Evolutionary conservation across 305 asterid genomes (phyloP).

Genomic region (Coffea humblotiana): DNA sequence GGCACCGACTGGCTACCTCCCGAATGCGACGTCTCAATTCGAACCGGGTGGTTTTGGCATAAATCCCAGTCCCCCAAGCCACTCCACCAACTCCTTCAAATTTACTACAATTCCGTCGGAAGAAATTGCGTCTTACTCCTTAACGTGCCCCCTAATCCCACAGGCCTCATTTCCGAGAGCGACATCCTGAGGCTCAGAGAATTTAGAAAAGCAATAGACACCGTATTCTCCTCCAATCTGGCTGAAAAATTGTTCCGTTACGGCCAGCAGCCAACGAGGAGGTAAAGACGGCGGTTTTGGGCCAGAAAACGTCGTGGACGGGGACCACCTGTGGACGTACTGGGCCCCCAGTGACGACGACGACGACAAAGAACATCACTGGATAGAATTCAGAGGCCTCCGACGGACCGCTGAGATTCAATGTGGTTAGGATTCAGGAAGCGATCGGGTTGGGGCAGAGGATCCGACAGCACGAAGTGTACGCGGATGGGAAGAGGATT

Average conservation of each 20-base stretch:
- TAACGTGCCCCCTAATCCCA: slow-evolving; percentile 82
- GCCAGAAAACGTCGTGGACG: slow-evolving; percentile 57
- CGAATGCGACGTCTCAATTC: slow-evolving; percentile 86
- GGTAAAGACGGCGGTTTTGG: slow-evolving; percentile 50
- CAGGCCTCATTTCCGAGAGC: slow-evolving; percentile 64
- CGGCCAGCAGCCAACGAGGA: slow-evolving; percentile 73
- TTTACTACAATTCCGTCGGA: slow-evolving; percentile 90
- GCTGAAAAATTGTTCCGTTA: slow-evolving; percentile 44
- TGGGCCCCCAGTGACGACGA: slow-evolving; percentile 79
- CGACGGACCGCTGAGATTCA: slow-evolving; percentile 44
- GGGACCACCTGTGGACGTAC: slow-evolving; percentile 79
- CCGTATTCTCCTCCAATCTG: slow-evolving; percentile 53
- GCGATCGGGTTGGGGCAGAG: slow-evolving; percentile 90
- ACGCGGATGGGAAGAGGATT: slow-evolving; percentile 49
- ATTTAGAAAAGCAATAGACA: slow-evolving; percentile 57
- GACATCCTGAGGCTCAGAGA: slow-evolving; percentile 62
- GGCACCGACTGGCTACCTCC: slow-evolving; percentile 89
- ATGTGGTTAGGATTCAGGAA: slow-evolving; percentile 83
- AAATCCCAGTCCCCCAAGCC: slow-evolving; percentile 65
- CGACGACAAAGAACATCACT: slow-evolving; percentile 29
- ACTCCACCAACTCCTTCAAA: slow-evolving; percentile 50
- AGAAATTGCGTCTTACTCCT: slow-evolving; percentile 77
- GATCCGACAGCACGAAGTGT: slow-evolving; percentile 55
- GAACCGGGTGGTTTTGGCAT: slow-evolving; percentile 94
- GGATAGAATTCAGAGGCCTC: slow-evolving; percentile 56